These are phyloP conservation scores for Mimosa bimucronata DNA, from an alignment of 306 rosid genomes.

Conservation along the genomic window DNA sequence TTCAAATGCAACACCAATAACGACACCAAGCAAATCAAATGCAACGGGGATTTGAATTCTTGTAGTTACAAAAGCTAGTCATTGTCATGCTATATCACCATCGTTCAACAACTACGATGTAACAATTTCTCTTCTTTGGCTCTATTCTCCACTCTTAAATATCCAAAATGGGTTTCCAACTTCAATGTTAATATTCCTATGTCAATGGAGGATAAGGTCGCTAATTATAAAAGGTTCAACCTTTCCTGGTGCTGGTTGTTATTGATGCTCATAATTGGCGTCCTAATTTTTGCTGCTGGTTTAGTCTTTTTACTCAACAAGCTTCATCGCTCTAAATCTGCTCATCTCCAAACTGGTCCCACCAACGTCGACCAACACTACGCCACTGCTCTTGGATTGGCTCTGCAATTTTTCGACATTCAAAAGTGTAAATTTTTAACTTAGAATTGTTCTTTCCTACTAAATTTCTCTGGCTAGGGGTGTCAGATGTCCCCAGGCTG, in stretches of 20 bases:
- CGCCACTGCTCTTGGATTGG: slow-evolving; percentile 48
- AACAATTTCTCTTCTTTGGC: slow-evolving; percentile 33
- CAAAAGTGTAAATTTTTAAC: slow-evolving; percentile 59
- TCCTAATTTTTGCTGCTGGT: slow-evolving; percentile 45
- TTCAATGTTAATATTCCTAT: neutral
- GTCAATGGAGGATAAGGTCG: slow-evolving; percentile 38
- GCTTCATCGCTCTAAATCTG: slow-evolving; percentile 32
- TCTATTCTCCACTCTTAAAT: neutral
- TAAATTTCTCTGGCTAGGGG: no score
- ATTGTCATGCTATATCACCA: neutral
- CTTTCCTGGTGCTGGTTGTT: slow-evolving; percentile 47
- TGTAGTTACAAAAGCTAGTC: neutral
- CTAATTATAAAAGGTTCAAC: slow-evolving; percentile 21
- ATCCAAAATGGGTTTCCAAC: neutral
- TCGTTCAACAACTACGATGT: slow-evolving; percentile 26
- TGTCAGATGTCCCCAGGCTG: no score
- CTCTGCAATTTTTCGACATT: slow-evolving; percentile 62
- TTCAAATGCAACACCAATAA: slow-evolving; percentile 10
- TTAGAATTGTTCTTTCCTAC: no score
- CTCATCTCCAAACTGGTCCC: slow-evolving; percentile 13
- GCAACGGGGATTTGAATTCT: neutral
- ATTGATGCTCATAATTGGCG: slow-evolving; percentile 37
- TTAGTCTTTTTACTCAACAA: slow-evolving; percentile 32
- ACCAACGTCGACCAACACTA: slow-evolving; percentile 48
- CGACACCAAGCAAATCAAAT: neutral